These are phyloP conservation scores for Xylariaceae sp. DNA, from an alignment of 2,329 filamentous ascomycete genomes.

Conservation along the genomic window DNA sequence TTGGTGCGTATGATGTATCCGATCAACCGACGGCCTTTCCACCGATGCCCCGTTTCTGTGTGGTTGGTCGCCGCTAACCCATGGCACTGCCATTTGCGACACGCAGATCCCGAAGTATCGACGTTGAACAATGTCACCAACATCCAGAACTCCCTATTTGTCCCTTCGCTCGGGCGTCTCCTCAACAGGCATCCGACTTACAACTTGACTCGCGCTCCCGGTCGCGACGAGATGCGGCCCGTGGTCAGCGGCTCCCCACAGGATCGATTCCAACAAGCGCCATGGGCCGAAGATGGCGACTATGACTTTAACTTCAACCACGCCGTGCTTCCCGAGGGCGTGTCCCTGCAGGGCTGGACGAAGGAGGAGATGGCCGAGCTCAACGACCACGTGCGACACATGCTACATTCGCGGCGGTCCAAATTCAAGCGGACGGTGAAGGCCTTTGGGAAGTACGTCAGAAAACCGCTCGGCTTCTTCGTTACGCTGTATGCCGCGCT, in stretches of 20 bases:
- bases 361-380: constrained; percentile 69
- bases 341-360: constrained; percentile 68
- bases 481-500: constrained; percentile 79
- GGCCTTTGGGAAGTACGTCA: constrained; percentile 76
- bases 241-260: not conserved
- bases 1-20: constrained; percentile 56
- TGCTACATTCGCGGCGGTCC: constrained; percentile 76
- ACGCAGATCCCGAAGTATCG: constrained; percentile 72
- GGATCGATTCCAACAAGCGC: constrained; percentile 22
- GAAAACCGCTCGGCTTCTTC: constrained; percentile 72
- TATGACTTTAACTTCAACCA: constrained; percentile 58
- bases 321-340: constrained; percentile 73
- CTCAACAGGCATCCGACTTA: constrained; percentile 78
- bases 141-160: constrained; percentile 83
- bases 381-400: constrained; percentile 82
- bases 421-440: constrained; percentile 75
- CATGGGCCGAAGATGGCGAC: constrained; percentile 44
- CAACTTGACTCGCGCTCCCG: constrained; percentile 53
- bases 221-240: not conserved
- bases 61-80: not conserved
- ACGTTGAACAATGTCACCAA: constrained; percentile 82
- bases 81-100: not conserved
- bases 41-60: too few relatives aligned
- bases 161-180: constrained; percentile 72
- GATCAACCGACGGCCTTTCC: not conserved